Base-by-base conservation (phyloP, 2,329 filamentous ascomycete species). In the Acephala macrosclerotiorum region DNA sequence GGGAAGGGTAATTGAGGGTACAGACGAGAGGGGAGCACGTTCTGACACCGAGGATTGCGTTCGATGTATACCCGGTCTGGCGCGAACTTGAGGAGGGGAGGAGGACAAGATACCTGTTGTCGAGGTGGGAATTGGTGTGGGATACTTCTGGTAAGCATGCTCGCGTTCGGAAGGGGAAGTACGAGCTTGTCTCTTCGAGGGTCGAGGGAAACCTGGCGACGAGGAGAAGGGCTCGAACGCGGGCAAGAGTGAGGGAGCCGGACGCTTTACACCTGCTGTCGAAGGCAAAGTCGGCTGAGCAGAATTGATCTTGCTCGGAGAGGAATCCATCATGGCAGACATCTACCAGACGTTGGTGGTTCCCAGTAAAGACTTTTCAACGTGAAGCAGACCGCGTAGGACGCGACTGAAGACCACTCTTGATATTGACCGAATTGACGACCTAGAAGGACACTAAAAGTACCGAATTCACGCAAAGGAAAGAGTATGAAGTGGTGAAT, bases 81-180 rank as follows among this genome's bases (percentile, higher is more conserved):
- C 75, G 73, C 77, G 80, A 73, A 79, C 80, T 74, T 77, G 85
- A 65, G 91, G 90, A 57, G 94, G 94, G 63, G 94, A 97, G 57
- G 93, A 96, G 42, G 92, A 93, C 71, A 97, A 83, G 73, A 97
- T 93, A 74, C 92, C 93, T 55, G 95, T 97, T 71, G 93, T 97
- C 3, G 96, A 98, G 4, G 95, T 97, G 22, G 95, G 94, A 67
- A 97, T 87, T 1, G 96, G 96, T 2, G 96, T 98, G 49, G 96
- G 96, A 80, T 98, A 98, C 75, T 91, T 93, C 20, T 67, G 53
- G 58, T 72, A 75, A 53, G 65, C 61, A 61, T 67, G 65, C 62
- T 75, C 71, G 64, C 70, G 75, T 72, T 76, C 75, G 22, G 78
- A 79, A 67, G 79, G 79, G 63, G 79, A 82, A 69, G 69, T 76